Conservation (phyloP, 148 eudicot genomes). For the Suaeda aralocaspica region DNA sequence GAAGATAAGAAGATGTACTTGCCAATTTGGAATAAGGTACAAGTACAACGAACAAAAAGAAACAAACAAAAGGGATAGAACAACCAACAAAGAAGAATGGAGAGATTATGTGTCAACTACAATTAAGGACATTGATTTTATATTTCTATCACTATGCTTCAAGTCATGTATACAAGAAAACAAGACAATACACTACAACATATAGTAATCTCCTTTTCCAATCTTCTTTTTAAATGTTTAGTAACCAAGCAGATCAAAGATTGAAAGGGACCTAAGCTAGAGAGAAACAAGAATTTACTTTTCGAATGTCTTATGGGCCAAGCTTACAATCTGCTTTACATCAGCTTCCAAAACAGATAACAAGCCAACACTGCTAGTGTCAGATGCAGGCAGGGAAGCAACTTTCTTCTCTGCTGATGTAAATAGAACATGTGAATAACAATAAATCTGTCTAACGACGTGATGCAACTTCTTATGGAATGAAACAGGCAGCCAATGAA, state of each 20-base stretch:
- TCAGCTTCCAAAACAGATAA: conserved; percentile 85
- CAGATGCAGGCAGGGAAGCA: conserved; percentile 35
- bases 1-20: no score
- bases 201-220: conserved; percentile 2
- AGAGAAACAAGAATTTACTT: conserved; percentile 43
- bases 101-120: no score
- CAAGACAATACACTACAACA: background rate
- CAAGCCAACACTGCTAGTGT: conserved; percentile 58
- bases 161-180: background rate
- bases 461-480: conserved; percentile 62
- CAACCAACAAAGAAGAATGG: no score
- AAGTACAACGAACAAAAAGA: no score
- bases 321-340: conserved; percentile 65
- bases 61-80: no score
- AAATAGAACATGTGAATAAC: conserved; percentile 51
- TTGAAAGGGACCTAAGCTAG: background rate
- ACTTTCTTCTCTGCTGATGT: conserved; percentile 42
- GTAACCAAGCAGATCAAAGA: background rate
- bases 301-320: conserved; percentile 82
- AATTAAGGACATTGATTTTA: background rate
- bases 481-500: conserved; percentile 95
- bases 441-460: conserved; percentile 52
- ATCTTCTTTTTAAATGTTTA: background rate
- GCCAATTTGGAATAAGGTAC: no score
- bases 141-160: background rate